phyloP scores from a whole-genome alignment of 352 stramenopile species.

The Globisporangium parvum region DNA sequence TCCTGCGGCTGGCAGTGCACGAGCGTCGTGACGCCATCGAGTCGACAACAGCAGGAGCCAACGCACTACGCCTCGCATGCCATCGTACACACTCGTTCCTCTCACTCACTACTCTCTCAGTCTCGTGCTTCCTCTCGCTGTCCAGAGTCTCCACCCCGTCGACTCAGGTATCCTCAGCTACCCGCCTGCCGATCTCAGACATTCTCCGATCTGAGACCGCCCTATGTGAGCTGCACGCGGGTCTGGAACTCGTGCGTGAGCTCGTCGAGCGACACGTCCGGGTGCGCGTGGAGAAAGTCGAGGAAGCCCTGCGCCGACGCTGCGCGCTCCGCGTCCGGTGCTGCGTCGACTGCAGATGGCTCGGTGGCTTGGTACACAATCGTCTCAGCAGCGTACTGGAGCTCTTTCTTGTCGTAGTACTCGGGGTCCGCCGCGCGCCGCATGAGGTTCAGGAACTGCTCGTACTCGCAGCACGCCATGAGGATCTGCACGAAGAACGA shows the following conservation, averaged over 20 bases:
- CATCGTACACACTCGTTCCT: neutral
- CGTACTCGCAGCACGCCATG: constrained; percentile 71
- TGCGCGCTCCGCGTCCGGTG: constrained; percentile 21
- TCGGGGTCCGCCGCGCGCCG: constrained; percentile 66
- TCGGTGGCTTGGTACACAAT: constrained; percentile 50
- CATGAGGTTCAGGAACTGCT: constrained; percentile 85
- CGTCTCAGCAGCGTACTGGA: constrained; percentile 57
- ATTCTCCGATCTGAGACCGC: neutral
- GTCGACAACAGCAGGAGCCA: neutral
- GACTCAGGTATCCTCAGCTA: too few relatives aligned
- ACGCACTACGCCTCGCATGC: neutral
- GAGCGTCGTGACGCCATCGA: neutral
- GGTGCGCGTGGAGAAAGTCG: constrained; percentile 65
- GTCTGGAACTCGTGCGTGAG: constrained; percentile 71
- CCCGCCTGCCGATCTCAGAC: neutral
- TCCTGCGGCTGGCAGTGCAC: neutral
- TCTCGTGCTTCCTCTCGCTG: too few relatives aligned
- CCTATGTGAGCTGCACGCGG: constrained; percentile 53
- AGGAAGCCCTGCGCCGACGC: constrained; percentile 58
- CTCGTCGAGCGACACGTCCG: constrained; percentile 59
- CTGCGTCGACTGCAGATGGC: constrained; percentile 14
- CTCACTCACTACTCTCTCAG: neutral
- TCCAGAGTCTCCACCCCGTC: too few relatives aligned
- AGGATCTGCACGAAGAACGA: constrained; percentile 83
- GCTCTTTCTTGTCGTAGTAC: constrained; percentile 79